Conservation (phyloP, 495 filamentous ascomycete species). For the Articulospora tetracladia region DNA sequence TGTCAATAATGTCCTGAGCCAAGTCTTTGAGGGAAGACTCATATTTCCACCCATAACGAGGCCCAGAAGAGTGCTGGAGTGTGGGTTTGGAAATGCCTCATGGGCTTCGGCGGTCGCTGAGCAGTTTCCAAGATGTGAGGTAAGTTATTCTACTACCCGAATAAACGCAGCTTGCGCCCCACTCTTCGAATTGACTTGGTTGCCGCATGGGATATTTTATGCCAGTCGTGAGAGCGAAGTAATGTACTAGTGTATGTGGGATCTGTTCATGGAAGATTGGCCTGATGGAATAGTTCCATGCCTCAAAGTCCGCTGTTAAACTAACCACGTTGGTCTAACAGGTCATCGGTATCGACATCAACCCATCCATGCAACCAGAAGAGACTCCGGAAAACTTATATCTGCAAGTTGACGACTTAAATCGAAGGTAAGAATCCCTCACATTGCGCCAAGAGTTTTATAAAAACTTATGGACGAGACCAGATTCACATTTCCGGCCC, state of each 20-base stretch:
- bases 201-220: neutral
- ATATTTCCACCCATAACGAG: conserved; percentile 73
- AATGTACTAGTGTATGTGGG: too few relatives aligned
- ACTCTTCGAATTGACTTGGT: neutral
- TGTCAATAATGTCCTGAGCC: conserved; percentile 67
- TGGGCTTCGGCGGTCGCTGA: conserved; percentile 61
- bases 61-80: conserved; percentile 69
- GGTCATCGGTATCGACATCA: conserved; percentile 81
- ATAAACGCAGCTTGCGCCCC: neutral
- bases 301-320: too few relatives aligned
- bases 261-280: too few relatives aligned
- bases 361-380: conserved; percentile 68
- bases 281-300: too few relatives aligned
- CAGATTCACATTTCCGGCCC: conserved; percentile 68
- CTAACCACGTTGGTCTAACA: too few relatives aligned
- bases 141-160: conserved; percentile 27
- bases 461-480: conserved; percentile 16
- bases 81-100: conserved; percentile 65
- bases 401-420: conserved; percentile 75
- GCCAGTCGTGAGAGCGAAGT: neutral
- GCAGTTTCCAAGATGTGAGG: conserved; percentile 69
- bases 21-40: conserved; percentile 69
- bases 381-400: conserved; percentile 65
- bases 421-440: conserved; percentile 47
- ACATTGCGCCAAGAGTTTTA: conserved; percentile 19